Base-by-base conservation (phyloP, 257 asterid species). In the Coffea eugenioides region DNA sequence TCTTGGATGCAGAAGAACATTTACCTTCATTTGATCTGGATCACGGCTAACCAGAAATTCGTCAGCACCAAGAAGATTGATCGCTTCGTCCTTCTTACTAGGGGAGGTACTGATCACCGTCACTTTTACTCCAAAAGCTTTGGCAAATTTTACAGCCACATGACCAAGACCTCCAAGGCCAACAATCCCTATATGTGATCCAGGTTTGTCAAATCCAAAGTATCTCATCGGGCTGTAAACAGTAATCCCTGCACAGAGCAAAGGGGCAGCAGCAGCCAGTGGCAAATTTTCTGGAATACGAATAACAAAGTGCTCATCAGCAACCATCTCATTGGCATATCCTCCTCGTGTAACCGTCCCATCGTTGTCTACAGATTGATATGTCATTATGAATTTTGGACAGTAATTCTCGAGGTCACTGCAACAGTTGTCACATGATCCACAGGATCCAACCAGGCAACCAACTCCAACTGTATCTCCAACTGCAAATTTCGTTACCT, bases 401-500 rank as follows among this genome's bases (percentile, higher is more conserved):
- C 84, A 83, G 49, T 83, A 72, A 27, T 65, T 76, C 54, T 88
- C 91, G 0, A 86, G 79, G 67, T 82, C 80, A 5, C 73, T 74
- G 0, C 18, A 11, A 6, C 91, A 88, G 69, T 76, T 71, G 15
- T 88, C 86, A 51, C 89, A 88, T 1, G 77, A 39, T 39, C 84
- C 80, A 57, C 91, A 88, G 0, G 91, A 88, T 45, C 84, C 87
- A n/a, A 81, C 80, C 10, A 84, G 41, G 76, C 85, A 72, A 13
- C 91, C 91, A 0, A 88, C 84, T 23, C 89, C 91, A 2, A 82
- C 91, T 66, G 79, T 79, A 68, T 88, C 88, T n/a, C 91, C 91
- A 23, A 80, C 85, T 56, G 79, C 79, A 71, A 80, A 80, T 74
- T 73, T 86, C 15, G 76, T 39, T 0, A 88, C 91, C 77, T 86